Evolutionary conservation across 352 stramenopile genomes (phyloP).

Genomic region (Phytophthora pinifolia): DNA sequence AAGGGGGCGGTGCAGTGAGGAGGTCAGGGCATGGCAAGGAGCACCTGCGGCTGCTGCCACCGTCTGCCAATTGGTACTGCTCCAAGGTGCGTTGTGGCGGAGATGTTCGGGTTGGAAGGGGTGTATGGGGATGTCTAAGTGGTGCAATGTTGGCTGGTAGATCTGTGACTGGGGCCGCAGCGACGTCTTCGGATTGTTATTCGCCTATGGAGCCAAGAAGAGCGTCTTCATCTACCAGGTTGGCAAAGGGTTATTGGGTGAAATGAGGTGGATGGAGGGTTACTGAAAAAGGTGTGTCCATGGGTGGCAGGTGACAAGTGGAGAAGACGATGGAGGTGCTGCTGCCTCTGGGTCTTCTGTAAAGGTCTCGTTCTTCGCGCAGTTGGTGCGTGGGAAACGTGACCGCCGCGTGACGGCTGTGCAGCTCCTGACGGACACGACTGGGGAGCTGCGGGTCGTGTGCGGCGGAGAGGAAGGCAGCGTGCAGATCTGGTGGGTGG

Average conservation of each 20-base stretch:
- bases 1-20: background rate
- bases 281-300: background rate
- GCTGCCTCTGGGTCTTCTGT: background rate
- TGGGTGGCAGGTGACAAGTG: constrained; percentile 10
- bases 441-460: constrained; percentile 40
- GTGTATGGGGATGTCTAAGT: background rate
- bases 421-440: constrained; percentile 40
- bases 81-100: constrained; percentile 48
- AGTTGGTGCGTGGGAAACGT: constrained; percentile 54
- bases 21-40: background rate
- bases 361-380: constrained; percentile 41
- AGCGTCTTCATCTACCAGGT: constrained; percentile 68
- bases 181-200: constrained; percentile 33
- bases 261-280: background rate
- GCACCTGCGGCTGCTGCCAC: constrained; percentile 47
- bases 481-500: constrained; percentile 70
- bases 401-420: constrained; percentile 66
- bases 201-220: constrained; percentile 66
- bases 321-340: background rate
- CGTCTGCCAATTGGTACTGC: constrained; percentile 80
- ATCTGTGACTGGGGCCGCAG: constrained; percentile 66
- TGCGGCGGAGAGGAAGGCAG: constrained; percentile 68
- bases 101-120: constrained; percentile 1
- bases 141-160: constrained; percentile 25
- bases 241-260: constrained; percentile 2